phyloP scores from a whole-genome alignment of 1,284 basidiomycete species.

The Ganoderma boninense region DNA sequence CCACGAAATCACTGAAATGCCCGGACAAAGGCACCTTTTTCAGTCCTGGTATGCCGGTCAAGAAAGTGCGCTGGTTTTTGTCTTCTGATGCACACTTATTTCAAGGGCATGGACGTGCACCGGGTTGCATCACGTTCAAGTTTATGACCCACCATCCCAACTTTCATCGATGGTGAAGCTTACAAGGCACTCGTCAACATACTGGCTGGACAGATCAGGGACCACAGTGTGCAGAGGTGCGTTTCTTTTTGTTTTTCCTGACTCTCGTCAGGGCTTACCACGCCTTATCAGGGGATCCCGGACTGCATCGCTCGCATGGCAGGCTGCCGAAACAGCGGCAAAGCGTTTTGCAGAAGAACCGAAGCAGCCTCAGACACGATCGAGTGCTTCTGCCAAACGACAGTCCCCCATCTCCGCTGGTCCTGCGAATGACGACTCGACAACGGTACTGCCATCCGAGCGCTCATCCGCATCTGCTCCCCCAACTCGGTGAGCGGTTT shows the following conservation, averaged over 20 bases:
- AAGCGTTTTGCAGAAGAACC: background rate
- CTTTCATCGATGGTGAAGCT: conserved; percentile 18
- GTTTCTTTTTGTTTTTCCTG: background rate
- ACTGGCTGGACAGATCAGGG: conserved; percentile 15
- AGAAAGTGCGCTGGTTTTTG: background rate
- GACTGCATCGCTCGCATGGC: background rate
- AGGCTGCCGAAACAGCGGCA: background rate
- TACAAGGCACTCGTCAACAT: conserved; percentile 24
- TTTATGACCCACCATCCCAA: conserved; percentile 28
- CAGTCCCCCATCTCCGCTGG: conserved; percentile 14
- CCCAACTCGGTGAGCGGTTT: conserved; percentile 16
- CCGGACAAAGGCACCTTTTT: background rate
- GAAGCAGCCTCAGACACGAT: background rate
- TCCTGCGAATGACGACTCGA: conserved; percentile 8
- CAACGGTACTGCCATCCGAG: background rate
- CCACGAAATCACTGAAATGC: background rate
- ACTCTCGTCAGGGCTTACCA: background rate
- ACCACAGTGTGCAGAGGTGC: background rate
- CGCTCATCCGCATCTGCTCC: conserved; percentile 10
- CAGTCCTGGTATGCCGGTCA: conserved; percentile 8
- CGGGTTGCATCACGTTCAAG: conserved; percentile 27
- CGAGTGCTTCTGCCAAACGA: background rate
- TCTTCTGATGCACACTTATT: background rate
- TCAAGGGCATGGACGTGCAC: conserved; percentile 15
- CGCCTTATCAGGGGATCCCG: background rate